These are phyloP conservation scores for Populus tomentosa DNA, from an alignment of 441 rosid species.

Conservation along the genomic window DNA sequence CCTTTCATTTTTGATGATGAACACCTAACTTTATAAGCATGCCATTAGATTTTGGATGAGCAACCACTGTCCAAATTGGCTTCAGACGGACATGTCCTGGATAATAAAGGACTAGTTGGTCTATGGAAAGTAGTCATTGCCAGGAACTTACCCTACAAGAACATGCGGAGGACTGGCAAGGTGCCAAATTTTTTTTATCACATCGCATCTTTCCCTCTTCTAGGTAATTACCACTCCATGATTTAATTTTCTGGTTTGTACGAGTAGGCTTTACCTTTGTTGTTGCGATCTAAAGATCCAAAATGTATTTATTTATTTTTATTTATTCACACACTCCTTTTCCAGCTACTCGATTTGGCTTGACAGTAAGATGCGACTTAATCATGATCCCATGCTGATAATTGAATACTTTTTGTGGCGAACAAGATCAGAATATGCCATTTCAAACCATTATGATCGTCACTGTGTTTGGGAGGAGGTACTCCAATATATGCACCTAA, in stretches of 20 bases:
- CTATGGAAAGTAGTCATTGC: slow-evolving; percentile 78
- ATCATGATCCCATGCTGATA: slow-evolving; percentile 74
- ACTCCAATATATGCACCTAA: slow-evolving; percentile 65
- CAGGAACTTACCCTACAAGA: slow-evolving; percentile 66
- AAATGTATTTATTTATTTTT: neutral
- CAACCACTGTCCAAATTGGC: slow-evolving; percentile 62
- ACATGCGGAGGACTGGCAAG: slow-evolving; percentile 85
- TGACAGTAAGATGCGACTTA: slow-evolving; percentile 89
- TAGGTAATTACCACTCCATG: slow-evolving; percentile 34
- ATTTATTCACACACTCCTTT: slow-evolving; percentile 4
- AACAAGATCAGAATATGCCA: slow-evolving; percentile 75
- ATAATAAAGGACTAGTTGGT: slow-evolving; percentile 47
- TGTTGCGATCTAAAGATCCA: neutral
- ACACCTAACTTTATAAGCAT: neutral
- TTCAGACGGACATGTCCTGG: slow-evolving; percentile 47
- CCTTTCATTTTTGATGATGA: neutral
- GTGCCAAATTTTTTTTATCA: slow-evolving; percentile 75
- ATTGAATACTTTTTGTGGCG: slow-evolving; percentile 85
- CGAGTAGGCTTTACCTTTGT: slow-evolving; percentile 9
- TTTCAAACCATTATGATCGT: slow-evolving; percentile 89
- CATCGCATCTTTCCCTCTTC: slow-evolving; percentile 94
- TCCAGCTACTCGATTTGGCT: slow-evolving; percentile 92
- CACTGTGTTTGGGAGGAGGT: slow-evolving; percentile 98
- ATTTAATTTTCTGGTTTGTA: slow-evolving; percentile 12
- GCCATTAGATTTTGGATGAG: slow-evolving; percentile 42